Percentiles rank a stretch among this genome's conserved stretches.
Conservation (phyloP, 192 early-diverging fungal genomes). For the Dissophora ornata region DNA sequence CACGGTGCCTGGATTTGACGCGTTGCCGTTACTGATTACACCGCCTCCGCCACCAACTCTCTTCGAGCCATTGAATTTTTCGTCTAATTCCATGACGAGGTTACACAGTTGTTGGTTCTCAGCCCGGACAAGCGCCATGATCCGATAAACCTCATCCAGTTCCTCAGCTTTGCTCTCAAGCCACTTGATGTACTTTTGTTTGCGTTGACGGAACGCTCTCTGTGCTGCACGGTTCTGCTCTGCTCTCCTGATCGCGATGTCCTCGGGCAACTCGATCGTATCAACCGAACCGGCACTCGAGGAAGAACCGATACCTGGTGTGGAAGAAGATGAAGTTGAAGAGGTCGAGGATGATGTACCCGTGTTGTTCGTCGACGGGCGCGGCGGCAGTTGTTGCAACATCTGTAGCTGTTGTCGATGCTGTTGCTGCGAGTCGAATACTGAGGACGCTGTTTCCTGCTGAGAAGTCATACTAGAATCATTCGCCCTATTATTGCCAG, state of each 20-base stretch:
- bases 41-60: not conserved
- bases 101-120: slow-evolving; percentile 40
- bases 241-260: slow-evolving; percentile 68
- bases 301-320: not conserved
- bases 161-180: slow-evolving; percentile 81
- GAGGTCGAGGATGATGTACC: not conserved
- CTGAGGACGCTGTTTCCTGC: too few relatives aligned
- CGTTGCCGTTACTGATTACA: too few relatives aligned
- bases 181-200: slow-evolving; percentile 81
- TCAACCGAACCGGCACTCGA: not conserved
- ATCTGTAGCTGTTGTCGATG: not conserved
- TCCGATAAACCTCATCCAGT: slow-evolving; percentile 57
- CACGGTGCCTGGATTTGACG: too few relatives aligned
- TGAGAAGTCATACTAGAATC: too few relatives aligned
- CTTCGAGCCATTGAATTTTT: not conserved
- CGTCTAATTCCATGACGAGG: slow-evolving; percentile 25
- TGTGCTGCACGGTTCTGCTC: slow-evolving; percentile 93
- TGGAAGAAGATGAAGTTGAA: not conserved
- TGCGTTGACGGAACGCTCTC: slow-evolving; percentile 88
- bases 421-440: too few relatives aligned
- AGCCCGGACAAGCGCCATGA: slow-evolving; percentile 34
- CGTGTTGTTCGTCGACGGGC: too few relatives aligned
- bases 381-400: not conserved
- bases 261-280: slow-evolving; percentile 19
- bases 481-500: too few relatives aligned